Evolutionary conservation across 176 grass and related monocot genomes (phyloP), one percentile per base, ranked within the genome.

Genomic region (Phyllostachys edulis): DNA sequence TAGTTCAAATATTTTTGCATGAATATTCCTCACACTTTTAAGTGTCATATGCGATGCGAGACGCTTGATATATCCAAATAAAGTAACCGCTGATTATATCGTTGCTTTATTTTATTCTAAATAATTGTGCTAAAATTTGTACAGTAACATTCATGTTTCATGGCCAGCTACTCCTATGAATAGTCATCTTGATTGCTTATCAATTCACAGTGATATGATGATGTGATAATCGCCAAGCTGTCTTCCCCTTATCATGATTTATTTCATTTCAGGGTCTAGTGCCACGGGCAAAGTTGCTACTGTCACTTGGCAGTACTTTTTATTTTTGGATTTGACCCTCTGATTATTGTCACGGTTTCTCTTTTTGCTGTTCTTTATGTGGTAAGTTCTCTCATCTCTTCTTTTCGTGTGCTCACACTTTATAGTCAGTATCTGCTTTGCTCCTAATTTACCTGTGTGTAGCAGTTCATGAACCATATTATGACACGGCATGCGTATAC

Each of bases 261-360:
- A 17, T 89, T 80, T 67, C 24, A 78, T 82, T 71, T 42, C 88
- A 94, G 96, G 93, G 96, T 85, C 89, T 95, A 76, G 64, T 98
- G 79, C 96, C 96, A 81, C 86, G 91, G 62, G 93, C 89, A 45
- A 99, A 96, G 82, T 66, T 92, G 82, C 82, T 96, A 8, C 68
- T 99, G 40, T 96, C 96, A 56, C 83, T 99, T 87, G 96, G 93
- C 1, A 80, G 89, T 36, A 99, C 96, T 26, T 94, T 99, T 81
- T n/a, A n/a, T n/a, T 96, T 96, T 73, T 26, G 96, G 89, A 56
- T 99, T 99, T 89, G 89, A 87, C 59, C 96, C 93, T 81, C 62
- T 94, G 66, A 96, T 96, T 61, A 77, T 89, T 27, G 27, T 98
- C 50, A 92, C 83, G 0, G 41, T 90, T 20, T 92, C 87, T 62